Evolutionary conservation across 2,329 filamentous ascomycete species (phyloP), one percentile per base, ranked within the genome.

Genomic region (Xylaria sp.): DNA sequence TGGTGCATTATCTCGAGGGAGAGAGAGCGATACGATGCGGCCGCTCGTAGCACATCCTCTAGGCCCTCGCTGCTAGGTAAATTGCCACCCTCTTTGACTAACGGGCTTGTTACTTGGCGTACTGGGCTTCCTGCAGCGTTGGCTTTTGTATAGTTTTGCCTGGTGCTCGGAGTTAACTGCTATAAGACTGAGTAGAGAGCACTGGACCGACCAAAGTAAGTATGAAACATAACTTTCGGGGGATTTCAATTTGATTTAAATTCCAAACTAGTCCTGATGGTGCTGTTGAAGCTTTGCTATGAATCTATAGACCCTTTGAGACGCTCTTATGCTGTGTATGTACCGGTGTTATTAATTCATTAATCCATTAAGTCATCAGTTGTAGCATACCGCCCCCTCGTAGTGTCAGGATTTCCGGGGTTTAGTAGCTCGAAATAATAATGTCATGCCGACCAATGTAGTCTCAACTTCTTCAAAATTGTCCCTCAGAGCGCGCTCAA

Each of bases 381-480:
- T 8, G 11, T 17, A 7, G 39, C 14, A 42, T 17, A 3, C 11
- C 17, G 39, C 14, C 12, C 39, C 11, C 4, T 53, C 21, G 5
- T 62, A 14, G 17, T 30, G 4, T 58, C 42, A 66, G 17, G 21
- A 42, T 21, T 19, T 54, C 36, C 62, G 68, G 8, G 72, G 71
- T 11, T 59, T 69, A 17, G 54, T 64, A 8, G 79, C 81, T 56
- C 74, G 73, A 65, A 81, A 84, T n/a, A 84, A 62, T 72, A 84
- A 59, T 32, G 75, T 71, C 65, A 77, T 77, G 0, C 82, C 82
- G 12, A 82, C 76, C 17, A 82, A 64, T 72, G 77, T 77, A 0
- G 77, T 78, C 65, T 82, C 79, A 1, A 83, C 81, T 32, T 78
- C 75, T 19, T 77, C 77, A 61, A 83, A 84, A 48, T 77, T 75